A percentile compares a stretch with the other conserved stretches of the same genome.
phyloP scores from a whole-genome alignment of 805 yeast species.

The Saturnispora mendoncae region DNA sequence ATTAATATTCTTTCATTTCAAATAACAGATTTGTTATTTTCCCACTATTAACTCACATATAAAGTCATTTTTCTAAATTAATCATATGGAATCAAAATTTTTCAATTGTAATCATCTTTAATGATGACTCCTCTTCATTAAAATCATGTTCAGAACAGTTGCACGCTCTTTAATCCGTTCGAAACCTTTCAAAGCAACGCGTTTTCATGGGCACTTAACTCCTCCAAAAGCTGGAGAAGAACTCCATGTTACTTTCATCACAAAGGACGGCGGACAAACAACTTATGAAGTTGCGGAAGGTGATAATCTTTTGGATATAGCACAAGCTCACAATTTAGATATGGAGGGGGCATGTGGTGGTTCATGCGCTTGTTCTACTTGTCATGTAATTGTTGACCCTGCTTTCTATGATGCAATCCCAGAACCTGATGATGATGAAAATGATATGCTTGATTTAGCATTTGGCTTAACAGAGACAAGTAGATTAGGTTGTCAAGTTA shows the following conservation, averaged over 20 bases:
- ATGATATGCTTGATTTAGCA: conserved; percentile 96
- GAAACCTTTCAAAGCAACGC: neutral
- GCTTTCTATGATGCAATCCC: conserved; percentile 84
- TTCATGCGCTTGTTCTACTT: conserved; percentile 97
- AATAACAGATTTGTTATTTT: no score
- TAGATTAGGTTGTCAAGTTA: conserved; percentile 88
- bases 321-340: conserved; percentile 86
- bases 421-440: conserved; percentile 96
- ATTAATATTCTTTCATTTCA: no score
- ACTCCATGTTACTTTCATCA: conserved; percentile 73
- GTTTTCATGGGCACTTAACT: conserved; percentile 74
- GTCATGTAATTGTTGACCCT: conserved; percentile 95
- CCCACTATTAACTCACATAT: no score
- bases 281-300: conserved; percentile 86
- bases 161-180: conserved; percentile 15
- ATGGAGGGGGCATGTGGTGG: conserved; percentile 99
- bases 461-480: conserved; percentile 96
- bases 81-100: no score
- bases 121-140: conserved; percentile 3
- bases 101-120: neutral
- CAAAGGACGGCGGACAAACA: conserved; percentile 82
- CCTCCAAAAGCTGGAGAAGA: conserved; percentile 94
- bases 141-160: conserved; percentile 5
- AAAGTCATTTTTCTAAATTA: no score
- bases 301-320: conserved; percentile 84